Conservation (phyloP, 2,329 filamentous ascomycete genomes). For the Fusarium sp. region DNA sequence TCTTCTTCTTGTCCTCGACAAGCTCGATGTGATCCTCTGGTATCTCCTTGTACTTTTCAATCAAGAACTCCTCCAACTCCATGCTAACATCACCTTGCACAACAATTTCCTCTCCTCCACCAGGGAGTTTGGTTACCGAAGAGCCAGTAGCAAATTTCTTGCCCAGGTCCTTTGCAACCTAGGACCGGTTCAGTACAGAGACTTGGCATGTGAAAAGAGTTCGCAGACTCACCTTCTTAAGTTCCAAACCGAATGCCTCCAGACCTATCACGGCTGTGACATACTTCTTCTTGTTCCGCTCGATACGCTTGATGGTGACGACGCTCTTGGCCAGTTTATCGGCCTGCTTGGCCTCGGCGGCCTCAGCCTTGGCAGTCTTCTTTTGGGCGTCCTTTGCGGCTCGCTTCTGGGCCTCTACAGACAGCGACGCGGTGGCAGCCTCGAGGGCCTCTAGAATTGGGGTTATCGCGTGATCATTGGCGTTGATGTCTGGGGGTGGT, state of each 20-base stretch:
- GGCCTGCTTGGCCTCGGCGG: constrained; percentile 84
- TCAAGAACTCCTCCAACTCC: constrained; percentile 90
- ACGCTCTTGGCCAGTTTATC: constrained; percentile 86
- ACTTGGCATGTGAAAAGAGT: background rate
- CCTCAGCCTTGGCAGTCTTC: constrained; percentile 94
- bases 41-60: constrained; percentile 89
- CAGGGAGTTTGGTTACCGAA: constrained; percentile 88
- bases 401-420: constrained; percentile 91
- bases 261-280: constrained; percentile 93
- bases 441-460: constrained; percentile 76
- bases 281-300: constrained; percentile 97
- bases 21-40: constrained; percentile 96
- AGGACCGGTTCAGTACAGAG: constrained; percentile 22
- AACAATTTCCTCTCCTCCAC: constrained; percentile 94
- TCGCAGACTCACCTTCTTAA: constrained; percentile 77
- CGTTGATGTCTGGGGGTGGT: background rate
- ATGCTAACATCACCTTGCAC: constrained; percentile 97
- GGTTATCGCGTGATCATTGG: constrained; percentile 16
- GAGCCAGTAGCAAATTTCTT: constrained; percentile 98
- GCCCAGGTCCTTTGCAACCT: constrained; percentile 91
- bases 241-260: constrained; percentile 89
- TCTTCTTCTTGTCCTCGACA: constrained; percentile 97
- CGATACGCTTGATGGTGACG: constrained; percentile 94
- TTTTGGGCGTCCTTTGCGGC: constrained; percentile 96
- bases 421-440: constrained; percentile 86